Evolutionary conservation across 441 rosid species (phyloP), one percentile per base, ranked within the genome.

Genomic region (Euphorbia corollata): DNA sequence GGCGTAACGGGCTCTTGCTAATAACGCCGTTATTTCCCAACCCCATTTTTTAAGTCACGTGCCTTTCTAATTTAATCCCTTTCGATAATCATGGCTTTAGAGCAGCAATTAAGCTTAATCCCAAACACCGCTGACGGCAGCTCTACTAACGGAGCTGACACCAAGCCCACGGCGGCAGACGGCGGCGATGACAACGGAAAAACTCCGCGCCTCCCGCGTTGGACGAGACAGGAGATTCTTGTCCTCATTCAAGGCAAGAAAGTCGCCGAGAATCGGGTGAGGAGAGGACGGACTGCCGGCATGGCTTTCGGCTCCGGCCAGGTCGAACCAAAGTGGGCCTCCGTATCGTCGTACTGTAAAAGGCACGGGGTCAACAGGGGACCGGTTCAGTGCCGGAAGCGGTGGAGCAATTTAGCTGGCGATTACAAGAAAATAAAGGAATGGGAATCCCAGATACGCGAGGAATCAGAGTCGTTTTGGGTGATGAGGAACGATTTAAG

Each of bases 351-450:
- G 8, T 94, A 94, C 77, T 94, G 99, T 36, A 86, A 82, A 43
- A 74, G 90, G 55, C 94, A 91, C 75, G 98, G 98, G 0, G 99
- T 91, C 62, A 88, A 91, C 81, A 80, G 99, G 8, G 99, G 96
- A 0, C 98, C 99, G 24, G 90, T 94, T 15, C 99, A 91, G 96
- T 94, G 98, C 76, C 93, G 98, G 43, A 94, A 94, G 74, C 77
- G 98, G 65, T 94, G 98, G 98, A 91, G 98, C 71, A 94, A 94
- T 77, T 81, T 94, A 45, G 86, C 97, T 19, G 96, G 99, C 18
- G 99, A 94, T 66, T 91, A 71, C 54, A 91, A 89, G 88, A 94
- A 91, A 82, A 91, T 94, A 7, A 91, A 86, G 67, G 96, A 91
- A 74, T 94, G 99, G 99, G 99, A 94, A 68, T 67, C 80, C 62